Evolutionary conservation across 2,329 filamentous ascomycete species (phyloP).

Genomic region (Teratosphaeria pseudoeucalypti): DNA sequence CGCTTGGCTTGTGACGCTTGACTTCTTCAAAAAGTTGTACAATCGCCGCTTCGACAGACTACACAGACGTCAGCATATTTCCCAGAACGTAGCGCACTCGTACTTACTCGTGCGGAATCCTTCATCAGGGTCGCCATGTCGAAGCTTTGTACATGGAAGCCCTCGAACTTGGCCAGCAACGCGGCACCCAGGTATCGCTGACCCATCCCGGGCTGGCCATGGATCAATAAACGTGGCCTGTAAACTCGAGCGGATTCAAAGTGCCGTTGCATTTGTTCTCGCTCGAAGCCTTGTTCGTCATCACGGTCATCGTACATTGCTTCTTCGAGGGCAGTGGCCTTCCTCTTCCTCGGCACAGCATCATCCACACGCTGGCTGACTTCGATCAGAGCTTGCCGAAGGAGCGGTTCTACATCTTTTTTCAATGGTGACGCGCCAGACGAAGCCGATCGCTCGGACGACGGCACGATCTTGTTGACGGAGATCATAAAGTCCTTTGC

Average conservation of each 20-base stretch:
- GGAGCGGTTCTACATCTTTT: slow-evolving; percentile 67
- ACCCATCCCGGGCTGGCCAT: slow-evolving; percentile 80
- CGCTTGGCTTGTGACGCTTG: slow-evolving; percentile 85
- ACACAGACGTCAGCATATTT: slow-evolving; percentile 4
- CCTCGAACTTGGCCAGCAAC: slow-evolving; percentile 81
- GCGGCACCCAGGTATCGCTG: slow-evolving; percentile 82
- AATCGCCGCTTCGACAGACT: slow-evolving; percentile 72
- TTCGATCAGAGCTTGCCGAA: slow-evolving; percentile 60
- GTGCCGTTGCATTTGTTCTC: slow-evolving; percentile 59
- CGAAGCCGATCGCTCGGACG: slow-evolving; percentile 79
- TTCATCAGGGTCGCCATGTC: slow-evolving; percentile 79
- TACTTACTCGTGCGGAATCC: slow-evolving; percentile 57
- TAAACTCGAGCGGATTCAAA: slow-evolving; percentile 86
- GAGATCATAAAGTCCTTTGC: slow-evolving; percentile 97
- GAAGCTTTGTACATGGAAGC: slow-evolving; percentile 87
- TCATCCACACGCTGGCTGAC: slow-evolving; percentile 57
- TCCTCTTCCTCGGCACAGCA: slow-evolving; percentile 74
- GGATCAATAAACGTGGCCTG: slow-evolving; percentile 74
- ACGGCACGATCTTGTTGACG: slow-evolving; percentile 91
- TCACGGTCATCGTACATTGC: slow-evolving; percentile 86
- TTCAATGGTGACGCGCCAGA: slow-evolving; percentile 76
- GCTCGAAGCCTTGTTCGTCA: slow-evolving; percentile 71
- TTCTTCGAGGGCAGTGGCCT: slow-evolving; percentile 81
- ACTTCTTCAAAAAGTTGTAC: slow-evolving; percentile 87
- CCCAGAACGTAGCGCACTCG: background rate